Evolutionary conservation across 2,329 filamentous ascomycete species (phyloP), one percentile per base, ranked within the genome.

Genomic region (Phyllosticta paracitricarpa): DNA sequence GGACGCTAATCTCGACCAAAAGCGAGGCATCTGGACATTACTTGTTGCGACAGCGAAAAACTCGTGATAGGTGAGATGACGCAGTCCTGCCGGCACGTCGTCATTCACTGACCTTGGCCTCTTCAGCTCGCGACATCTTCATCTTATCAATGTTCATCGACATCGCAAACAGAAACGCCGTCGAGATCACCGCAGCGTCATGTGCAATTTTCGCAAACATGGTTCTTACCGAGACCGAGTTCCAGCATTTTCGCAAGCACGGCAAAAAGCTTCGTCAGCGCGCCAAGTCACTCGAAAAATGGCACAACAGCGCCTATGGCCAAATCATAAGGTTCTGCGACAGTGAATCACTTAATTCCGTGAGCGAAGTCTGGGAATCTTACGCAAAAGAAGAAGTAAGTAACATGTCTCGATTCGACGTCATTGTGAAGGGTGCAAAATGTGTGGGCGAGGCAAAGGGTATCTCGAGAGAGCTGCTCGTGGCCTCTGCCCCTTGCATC

Each of bases 31-130:
- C 26, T 84, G 4, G 81, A 84, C 64, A 71, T 85, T 53, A 86
- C 84, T 1, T 82, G 78, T 61, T 85, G 82, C 67, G 82, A 86
- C 67, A 64, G 74, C 54, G 75, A 83, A 28, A 70, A 77, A 12
- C 76, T 75, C 19, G 73, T 83, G 57, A 72, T 84, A 56, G 81
- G 82, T 82, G 66, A 10, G 59, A 75, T 40, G 62, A 28, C 48
- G 51, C 12, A 35, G 3, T 33, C 53, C 48, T 24, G 19, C 19
- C n/a, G n/a, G 25, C 19, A 28, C 26, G 17, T 6, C 52, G 12
- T 22, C 30, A 24, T 51, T 35, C 25, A 53, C n/a, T 28, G 22
- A 28, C 54, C 17, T 28, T 56, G 30, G 51, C 40, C n/a, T 22
- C 33, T 57, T 57, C 51, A 83, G 83, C 82, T 28, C 78, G 84